Evolutionary conservation across 2,329 filamentous ascomycete species (phyloP), one percentile per base, ranked within the genome.

Genomic region (Aotearoamyces nothofagi): DNA sequence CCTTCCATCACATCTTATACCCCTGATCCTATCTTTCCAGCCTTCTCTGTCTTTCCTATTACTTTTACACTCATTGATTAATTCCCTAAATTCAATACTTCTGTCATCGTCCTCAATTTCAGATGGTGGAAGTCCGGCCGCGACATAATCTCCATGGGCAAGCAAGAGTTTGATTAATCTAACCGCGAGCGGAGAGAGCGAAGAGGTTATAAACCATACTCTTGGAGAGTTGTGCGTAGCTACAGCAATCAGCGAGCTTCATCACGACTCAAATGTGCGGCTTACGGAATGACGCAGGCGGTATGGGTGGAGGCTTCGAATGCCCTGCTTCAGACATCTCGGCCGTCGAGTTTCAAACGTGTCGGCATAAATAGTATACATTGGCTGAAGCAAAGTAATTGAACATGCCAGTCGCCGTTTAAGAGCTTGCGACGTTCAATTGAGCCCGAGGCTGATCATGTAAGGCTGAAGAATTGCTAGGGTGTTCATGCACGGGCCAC

Each of bases 201-300:
- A 81, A 34, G 81, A 78, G 8, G 86, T 93, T 39, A 98, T 61
- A 48, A 98, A 75, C 90, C 90, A 96, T 45, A 87, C 82, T 46
- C 87, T 77, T 28, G 86, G 84, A 17, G 69, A 75, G 47, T 75
- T 76, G 52, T 75, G 69, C 13, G 69, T 74, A 20, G 19, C 19
- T 20, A 20, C n/a, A 8, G 7, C 8, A 8, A 20, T 20, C 19
- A 20, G 19, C n/a, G n/a, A 20, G n/a, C 7, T 20, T 20, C 7
- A n/a, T 8, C 7, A 20, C n/a, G 8, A 20, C 19, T 20, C n/a
- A 7, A 20, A 20, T 8, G 8, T 8, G 19, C 8, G 19, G 7
- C 19, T 20, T n/a, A 20, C 19, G 19, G 19, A 20, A 20, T 8
- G 19, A 20, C n/a, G 19, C 8, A 7, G 19, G 19, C 8, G 19